phyloP scores from a whole-genome alignment of 176 grass and related monocot species.

The Juncus effusus region DNA sequence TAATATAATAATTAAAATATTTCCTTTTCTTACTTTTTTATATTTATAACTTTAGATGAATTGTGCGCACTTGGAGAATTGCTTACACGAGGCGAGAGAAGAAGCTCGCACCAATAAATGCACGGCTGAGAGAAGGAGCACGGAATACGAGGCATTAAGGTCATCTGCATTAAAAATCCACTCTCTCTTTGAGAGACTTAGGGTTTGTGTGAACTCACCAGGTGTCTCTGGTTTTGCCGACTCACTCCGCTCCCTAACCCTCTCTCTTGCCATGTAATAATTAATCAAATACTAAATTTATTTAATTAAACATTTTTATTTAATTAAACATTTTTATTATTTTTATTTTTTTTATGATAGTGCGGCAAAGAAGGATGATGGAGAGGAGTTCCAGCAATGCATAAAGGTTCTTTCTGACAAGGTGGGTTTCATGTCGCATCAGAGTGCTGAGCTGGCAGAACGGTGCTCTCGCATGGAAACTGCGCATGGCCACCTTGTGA shows the following conservation, averaged over 20 bases:
- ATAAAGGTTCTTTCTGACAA: slow-evolving; percentile 83
- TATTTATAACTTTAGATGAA: slow-evolving; percentile 51
- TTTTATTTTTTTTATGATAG: slow-evolving; percentile 32
- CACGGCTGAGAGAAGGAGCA: slow-evolving; percentile 90
- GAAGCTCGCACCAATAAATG: slow-evolving; percentile 88
- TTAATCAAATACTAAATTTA: not conserved
- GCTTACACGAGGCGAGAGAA: slow-evolving; percentile 89
- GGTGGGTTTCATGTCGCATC: slow-evolving; percentile 52
- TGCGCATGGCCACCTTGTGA: slow-evolving; percentile 42
- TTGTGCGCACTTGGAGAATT: slow-evolving; percentile 90
- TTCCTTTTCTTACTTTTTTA: slow-evolving; percentile 9
- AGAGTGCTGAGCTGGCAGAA: slow-evolving; percentile 50
- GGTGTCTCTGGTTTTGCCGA: slow-evolving; percentile 57
- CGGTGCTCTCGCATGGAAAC: slow-evolving; percentile 46
- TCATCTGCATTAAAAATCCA: slow-evolving; percentile 76
- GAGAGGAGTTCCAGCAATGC: slow-evolving; percentile 87
- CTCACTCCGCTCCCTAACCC: slow-evolving; percentile 70
- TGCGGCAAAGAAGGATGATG: slow-evolving; percentile 81
- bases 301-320: not conserved
- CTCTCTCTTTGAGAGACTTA: slow-evolving; percentile 78
- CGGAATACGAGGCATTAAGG: slow-evolving; percentile 75
- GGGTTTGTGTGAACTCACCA: slow-evolving; percentile 53
- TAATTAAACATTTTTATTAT: not conserved
- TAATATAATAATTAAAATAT: slow-evolving; percentile 1
- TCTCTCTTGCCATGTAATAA: slow-evolving; percentile 69